phyloP scores from a whole-genome alignment of 257 asterid genomes.

The Solanum tarapatanum region DNA sequence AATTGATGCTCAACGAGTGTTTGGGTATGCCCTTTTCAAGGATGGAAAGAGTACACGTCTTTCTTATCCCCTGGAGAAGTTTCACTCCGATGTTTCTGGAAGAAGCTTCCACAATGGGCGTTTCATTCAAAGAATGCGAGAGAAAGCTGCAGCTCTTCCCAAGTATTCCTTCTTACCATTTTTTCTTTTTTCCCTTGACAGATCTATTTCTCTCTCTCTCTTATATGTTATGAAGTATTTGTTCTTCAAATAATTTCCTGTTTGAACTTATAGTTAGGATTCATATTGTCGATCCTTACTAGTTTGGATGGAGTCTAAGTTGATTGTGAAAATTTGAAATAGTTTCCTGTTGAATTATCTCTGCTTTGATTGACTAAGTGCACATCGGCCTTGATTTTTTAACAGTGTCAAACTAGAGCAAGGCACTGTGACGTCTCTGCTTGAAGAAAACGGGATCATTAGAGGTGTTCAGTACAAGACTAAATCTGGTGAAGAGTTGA shows the following conservation, averaged over 20 bases:
- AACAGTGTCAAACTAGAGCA: constrained; percentile 56
- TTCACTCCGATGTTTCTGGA: constrained; percentile 74
- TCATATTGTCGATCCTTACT: not conserved
- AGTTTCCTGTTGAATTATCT: not conserved
- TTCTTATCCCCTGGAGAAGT: constrained; percentile 78
- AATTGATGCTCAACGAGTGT: constrained; percentile 86
- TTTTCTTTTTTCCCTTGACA: not conserved
- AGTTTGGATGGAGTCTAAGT: not conserved
- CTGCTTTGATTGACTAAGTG: not conserved
- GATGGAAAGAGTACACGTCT: constrained; percentile 75
- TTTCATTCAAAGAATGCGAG: constrained; percentile 79
- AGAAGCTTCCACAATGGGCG: constrained; percentile 95
- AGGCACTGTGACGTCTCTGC: constrained; percentile 58
- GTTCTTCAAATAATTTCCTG: not conserved
- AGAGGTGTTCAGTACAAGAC: constrained; percentile 53
- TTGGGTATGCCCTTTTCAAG: constrained; percentile 87
- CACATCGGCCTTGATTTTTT: not conserved
- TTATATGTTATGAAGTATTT: not conserved
- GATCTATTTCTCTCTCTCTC: not conserved
- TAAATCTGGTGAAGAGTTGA: constrained; percentile 41
- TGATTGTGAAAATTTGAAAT: not conserved
- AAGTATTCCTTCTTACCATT: constrained; percentile 30
- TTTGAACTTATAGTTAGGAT: not conserved
- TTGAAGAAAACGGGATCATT: constrained; percentile 44
- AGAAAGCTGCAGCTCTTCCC: constrained; percentile 77